Evolutionary conservation across 73 alveolate genomes (phyloP).

Genomic region (Tetrahymena malaccensis): DNA sequence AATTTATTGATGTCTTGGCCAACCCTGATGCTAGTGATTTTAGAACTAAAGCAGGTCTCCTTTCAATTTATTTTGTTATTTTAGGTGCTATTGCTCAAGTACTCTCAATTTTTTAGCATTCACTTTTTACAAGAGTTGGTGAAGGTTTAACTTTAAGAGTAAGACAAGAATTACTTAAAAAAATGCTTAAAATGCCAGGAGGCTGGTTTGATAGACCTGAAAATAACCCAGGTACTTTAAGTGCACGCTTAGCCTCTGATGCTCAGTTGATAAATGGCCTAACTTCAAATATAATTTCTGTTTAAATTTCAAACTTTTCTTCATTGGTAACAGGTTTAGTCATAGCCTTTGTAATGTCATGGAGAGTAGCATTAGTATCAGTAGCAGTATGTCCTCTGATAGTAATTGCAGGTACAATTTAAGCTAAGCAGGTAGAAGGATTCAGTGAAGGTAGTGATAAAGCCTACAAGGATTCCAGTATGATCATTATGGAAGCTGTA

Average conservation of each 20-base stretch:
- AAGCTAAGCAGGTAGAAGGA: conserved; percentile 56
- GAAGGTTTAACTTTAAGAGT: conserved; percentile 22
- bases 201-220: conserved; percentile 32
- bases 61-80: conserved; percentile 6
- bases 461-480: conserved; percentile 74
- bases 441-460: conserved; percentile 43
- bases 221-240: conserved; percentile 38
- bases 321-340: conserved; percentile 30
- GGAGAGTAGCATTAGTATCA: conserved; percentile 24
- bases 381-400: conserved; percentile 14
- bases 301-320: conserved; percentile 12
- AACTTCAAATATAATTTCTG: conserved; percentile 29
- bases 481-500: conserved; percentile 74
- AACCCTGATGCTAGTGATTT: neutral
- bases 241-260: conserved; percentile 29
- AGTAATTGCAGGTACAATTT: conserved; percentile 30
- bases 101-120: neutral
- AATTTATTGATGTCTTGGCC: neutral
- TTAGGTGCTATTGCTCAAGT: conserved; percentile 14
- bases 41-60: neutral
- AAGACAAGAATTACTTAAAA: conserved; percentile 17
- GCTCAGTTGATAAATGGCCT: conserved; percentile 28
- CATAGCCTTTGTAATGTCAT: conserved; percentile 11
- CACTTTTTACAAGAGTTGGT: conserved; percentile 10
- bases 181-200: conserved; percentile 27